Base-by-base conservation (phyloP, 208 protist genomes). In the Zelonia costaricensis region DNA sequence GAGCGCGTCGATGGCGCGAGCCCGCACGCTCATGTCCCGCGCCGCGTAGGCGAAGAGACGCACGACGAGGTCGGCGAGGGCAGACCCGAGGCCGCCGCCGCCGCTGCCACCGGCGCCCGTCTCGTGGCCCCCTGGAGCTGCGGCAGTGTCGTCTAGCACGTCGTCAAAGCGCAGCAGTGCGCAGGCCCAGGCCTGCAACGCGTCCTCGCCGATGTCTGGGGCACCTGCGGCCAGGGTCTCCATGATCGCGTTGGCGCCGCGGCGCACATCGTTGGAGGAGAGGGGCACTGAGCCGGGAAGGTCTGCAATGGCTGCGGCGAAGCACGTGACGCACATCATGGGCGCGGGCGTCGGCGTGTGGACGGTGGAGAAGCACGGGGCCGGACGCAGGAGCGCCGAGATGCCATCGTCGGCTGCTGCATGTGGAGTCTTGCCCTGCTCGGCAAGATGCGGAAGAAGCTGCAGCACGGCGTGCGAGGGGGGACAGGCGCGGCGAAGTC, bases 41-140 rank as follows among this genome's bases (percentile, higher is more conserved):
- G 36, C 55, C 6, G 48, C 39, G 42, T 61, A 61, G 16, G 9
- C 20, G 39, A 45, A 73, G 13, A 73, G 52, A 4, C 28, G 30
- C 10, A 56, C 56, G 5, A 66, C 1, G n/a, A 56, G 56, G 7
- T 66, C 58, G 0, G 51, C 58, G 51, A 73, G 20, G 16, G 56
- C 52, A 1, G 30, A 18, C 3, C 58, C 66, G 2, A 64, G 20
- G 13, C 15, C 1, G 3, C 15, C n/a, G 28, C 3, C 7, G n/a
- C 42, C 49, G 4, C 12, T 28, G 28, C 27, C 9, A 28, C 56
- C 47, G n/a, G 59, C 1, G n/a, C 2, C 10, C 4, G 16, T 27
- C 0, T n/a, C n/a, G n/a, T n/a, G n/a, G n/a, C n/a, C n/a, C n/a
- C n/a, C n/a, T n/a, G 30, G 12, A 0, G 45, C 16, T 28, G 40